Evolutionary conservation across 371 early-diverging fungal species (phyloP).

Genomic region (Apophysomyces elegans): DNA sequence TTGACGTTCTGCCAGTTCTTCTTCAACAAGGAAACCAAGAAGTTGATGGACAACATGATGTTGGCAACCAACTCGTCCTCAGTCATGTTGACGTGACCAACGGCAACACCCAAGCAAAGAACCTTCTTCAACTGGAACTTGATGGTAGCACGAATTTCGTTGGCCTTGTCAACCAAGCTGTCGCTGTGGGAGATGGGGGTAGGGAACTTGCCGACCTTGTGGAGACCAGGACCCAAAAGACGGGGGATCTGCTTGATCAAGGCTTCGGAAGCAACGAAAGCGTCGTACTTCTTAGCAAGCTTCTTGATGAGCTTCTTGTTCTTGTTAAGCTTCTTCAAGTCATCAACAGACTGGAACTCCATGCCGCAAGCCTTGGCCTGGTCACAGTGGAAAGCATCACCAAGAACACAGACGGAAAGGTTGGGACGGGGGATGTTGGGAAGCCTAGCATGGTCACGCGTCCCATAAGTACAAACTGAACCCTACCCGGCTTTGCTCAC

Average conservation of each 20-base stretch:
- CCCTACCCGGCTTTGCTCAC: conserved; percentile 5
- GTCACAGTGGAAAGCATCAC: conserved; percentile 93
- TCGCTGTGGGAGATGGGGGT: conserved; percentile 93
- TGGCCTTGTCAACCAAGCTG: conserved; percentile 85
- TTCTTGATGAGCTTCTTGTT: conserved; percentile 98
- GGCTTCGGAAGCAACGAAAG: conserved; percentile 95
- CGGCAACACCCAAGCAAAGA: conserved; percentile 94
- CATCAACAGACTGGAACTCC: conserved; percentile 92
- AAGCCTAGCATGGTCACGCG: conserved; percentile 32
- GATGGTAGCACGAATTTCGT: conserved; percentile 94
- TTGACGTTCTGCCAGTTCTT: conserved; percentile 99
- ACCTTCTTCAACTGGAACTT: conserved; percentile 99
- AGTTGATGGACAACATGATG: conserved; percentile 96
- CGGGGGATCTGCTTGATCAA: conserved; percentile 97
- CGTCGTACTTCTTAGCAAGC: conserved; percentile 89
- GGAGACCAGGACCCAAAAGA: conserved; percentile 94
- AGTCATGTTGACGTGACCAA: conserved; percentile 93
- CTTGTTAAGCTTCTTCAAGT: conserved; percentile 97
- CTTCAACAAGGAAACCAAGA: conserved; percentile 95
- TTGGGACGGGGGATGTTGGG: conserved; percentile 94
- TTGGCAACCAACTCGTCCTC: conserved; percentile 93
- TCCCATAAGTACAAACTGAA: conserved; percentile 4
- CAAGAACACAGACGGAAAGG: conserved; percentile 92
- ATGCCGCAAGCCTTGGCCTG: conserved; percentile 88
- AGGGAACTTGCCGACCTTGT: conserved; percentile 96